Conservation (phyloP, 2,329 filamentous ascomycete species). For the Nemania diffusa region DNA sequence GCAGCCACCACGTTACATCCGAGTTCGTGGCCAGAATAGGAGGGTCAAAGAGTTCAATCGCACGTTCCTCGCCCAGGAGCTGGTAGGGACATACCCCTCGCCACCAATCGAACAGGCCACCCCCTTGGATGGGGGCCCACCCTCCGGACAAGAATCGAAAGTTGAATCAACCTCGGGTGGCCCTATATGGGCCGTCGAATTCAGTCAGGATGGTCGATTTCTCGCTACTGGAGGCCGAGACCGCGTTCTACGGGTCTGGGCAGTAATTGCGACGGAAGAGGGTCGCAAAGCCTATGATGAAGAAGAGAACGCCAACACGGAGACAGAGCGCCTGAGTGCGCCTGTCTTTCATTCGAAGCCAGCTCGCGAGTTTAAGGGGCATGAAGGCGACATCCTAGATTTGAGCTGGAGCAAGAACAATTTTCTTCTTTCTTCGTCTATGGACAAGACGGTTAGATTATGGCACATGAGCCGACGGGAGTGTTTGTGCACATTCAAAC, state of each 20-base stretch:
- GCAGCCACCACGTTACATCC: conserved; percentile 90
- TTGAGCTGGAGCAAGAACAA: conserved; percentile 99
- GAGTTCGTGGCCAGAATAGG: conserved; percentile 83
- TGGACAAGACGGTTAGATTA: conserved; percentile 95
- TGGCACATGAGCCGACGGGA: conserved; percentile 91
- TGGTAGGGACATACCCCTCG: conserved; percentile 68
- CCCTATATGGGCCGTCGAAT: conserved; percentile 92
- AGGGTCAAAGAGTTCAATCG: conserved; percentile 83
- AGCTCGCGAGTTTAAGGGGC: conserved; percentile 81
- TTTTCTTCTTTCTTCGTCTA: conserved; percentile 92
- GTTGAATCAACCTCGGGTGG: conserved; percentile 61
- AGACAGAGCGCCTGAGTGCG: conserved; percentile 77
- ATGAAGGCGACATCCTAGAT: conserved; percentile 87
- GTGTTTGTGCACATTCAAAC: conserved; percentile 92
- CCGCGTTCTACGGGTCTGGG: conserved; percentile 85
- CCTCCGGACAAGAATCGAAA: conserved; percentile 46
- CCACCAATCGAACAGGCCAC: conserved; percentile 44
- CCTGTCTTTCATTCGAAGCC: conserved; percentile 89
- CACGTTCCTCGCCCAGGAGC: conserved; percentile 90
- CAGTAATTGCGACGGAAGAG: conserved; percentile 83
- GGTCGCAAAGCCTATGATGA: conserved; percentile 80
- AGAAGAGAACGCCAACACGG: conserved; percentile 64
- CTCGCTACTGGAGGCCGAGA: conserved; percentile 94
- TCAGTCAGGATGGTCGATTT: conserved; percentile 91
- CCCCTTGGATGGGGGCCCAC: conserved; percentile 42